A percentile compares a stretch with the other conserved stretches of the same genome.
phyloP scores from a whole-genome alignment of 129 eudicot species.

The Centrapalus pauciflorus region DNA sequence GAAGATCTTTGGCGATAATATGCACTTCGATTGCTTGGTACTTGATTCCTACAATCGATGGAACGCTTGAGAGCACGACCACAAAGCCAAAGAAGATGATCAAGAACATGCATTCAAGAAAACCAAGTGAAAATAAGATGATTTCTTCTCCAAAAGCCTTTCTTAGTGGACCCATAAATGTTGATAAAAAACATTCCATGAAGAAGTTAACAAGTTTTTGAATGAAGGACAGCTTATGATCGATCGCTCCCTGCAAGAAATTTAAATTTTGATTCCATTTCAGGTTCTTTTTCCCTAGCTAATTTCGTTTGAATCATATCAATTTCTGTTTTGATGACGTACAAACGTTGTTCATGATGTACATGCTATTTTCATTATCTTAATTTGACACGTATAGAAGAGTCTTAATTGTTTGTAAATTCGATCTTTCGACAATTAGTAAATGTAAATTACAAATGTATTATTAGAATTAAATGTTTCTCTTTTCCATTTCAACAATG shows the following conservation, averaged over 20 bases:
- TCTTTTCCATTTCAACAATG: background rate
- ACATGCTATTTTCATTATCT: background rate
- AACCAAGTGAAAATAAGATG: constrained; percentile 16
- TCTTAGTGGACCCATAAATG: constrained; percentile 29
- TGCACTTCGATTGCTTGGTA: constrained; percentile 61
- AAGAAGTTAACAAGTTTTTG: constrained; percentile 30
- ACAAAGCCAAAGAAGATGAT: constrained; percentile 21
- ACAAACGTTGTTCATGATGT: constrained; percentile 1
- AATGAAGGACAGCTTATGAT: too few species aligned
- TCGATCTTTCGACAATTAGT: background rate
- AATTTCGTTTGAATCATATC: background rate
- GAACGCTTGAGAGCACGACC: constrained; percentile 4
- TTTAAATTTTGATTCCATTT: background rate
- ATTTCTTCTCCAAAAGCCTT: constrained; percentile 27
- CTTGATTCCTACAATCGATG: constrained; percentile 33
- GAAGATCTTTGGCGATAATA: constrained; percentile 47
- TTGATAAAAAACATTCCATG: constrained; percentile 16
- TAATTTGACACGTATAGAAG: background rate
- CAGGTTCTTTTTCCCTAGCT: background rate
- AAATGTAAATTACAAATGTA: constrained; percentile 17
- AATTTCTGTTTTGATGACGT: background rate
- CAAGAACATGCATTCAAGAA: constrained; percentile 25
- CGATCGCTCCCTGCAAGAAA: too few species aligned
- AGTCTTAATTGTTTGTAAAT: background rate
- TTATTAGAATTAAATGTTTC: background rate